Conservation (phyloP, 2,329 filamentous ascomycete species). For the Xylariaceae sp. region DNA sequence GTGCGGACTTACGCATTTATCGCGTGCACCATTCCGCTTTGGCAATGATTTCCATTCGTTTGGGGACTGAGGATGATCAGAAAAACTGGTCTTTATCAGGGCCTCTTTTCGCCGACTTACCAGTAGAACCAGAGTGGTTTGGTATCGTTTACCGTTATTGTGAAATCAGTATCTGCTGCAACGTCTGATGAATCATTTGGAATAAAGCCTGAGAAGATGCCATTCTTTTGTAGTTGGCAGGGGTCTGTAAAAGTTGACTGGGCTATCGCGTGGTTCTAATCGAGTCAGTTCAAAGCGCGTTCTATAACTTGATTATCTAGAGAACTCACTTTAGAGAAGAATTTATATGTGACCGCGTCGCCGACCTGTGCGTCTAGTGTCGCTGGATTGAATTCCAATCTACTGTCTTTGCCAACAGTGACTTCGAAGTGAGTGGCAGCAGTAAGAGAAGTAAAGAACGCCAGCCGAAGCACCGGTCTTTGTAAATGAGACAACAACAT, state of each 20-base stretch:
- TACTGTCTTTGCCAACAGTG: constrained; percentile 34
- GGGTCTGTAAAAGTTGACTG: constrained; percentile 39
- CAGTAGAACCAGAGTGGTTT: constrained; percentile 48
- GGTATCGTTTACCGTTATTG: constrained; percentile 42
- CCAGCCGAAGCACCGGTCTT: constrained; percentile 24
- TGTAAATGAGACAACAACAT: constrained; percentile 21
- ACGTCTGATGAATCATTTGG: constrained; percentile 29
- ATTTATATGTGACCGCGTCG: constrained; percentile 39
- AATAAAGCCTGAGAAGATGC: constrained; percentile 42
- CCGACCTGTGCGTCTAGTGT: constrained; percentile 32
- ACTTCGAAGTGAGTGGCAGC: constrained; percentile 32
- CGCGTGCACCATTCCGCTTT: constrained; percentile 38
- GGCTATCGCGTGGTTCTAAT: constrained; percentile 38
- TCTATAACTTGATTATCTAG: too few relatives aligned
- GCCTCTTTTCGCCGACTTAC: constrained; percentile 10
- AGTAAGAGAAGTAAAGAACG: constrained; percentile 21
- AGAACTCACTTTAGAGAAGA: constrained; percentile 33
- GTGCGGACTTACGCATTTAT: constrained; percentile 33
- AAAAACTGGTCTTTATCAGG: neutral
- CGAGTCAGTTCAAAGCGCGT: neutral
- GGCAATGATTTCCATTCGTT: constrained; percentile 41
- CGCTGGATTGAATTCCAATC: constrained; percentile 37
- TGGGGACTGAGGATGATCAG: constrained; percentile 30
- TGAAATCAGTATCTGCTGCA: constrained; percentile 36
- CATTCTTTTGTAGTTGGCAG: constrained; percentile 33